phyloP scores from a whole-genome alignment of 2,329 filamentous ascomycete species.

The Teratosphaeriaceae sp. region DNA sequence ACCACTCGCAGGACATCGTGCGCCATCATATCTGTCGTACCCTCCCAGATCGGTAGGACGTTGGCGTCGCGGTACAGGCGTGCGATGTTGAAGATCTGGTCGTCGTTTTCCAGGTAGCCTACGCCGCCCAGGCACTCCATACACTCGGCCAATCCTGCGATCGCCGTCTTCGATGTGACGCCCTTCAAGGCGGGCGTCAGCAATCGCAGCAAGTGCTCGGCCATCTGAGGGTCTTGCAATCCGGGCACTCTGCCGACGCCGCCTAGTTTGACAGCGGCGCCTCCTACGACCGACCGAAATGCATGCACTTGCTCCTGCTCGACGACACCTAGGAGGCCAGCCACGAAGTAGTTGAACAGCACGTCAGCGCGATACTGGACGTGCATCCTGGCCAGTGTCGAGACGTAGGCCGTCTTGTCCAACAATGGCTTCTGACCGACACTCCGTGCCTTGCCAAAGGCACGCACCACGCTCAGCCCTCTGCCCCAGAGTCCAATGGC shows the following conservation, averaged over 20 bases:
- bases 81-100: conserved; percentile 59
- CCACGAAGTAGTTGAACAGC: conserved; percentile 49
- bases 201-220: conserved; percentile 46
- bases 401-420: conserved; percentile 51
- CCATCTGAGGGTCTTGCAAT: conserved; percentile 8
- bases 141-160: conserved; percentile 47
- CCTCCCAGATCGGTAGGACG: conserved; percentile 53
- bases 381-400: conserved; percentile 51
- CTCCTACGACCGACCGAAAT: neutral
- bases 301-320: conserved; percentile 32
- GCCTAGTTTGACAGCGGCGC: neutral
- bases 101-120: conserved; percentile 57
- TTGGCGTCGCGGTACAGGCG: conserved; percentile 58
- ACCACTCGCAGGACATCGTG: conserved; percentile 42
- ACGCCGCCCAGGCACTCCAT: conserved; percentile 62
- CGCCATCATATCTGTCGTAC: conserved; percentile 46
- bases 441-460: conserved; percentile 52
- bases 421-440: conserved; percentile 44
- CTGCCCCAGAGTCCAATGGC: conserved; percentile 50
- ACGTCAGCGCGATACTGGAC: conserved; percentile 51
- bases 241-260: neutral
- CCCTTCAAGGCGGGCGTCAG: conserved; percentile 57
- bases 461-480: conserved; percentile 51
- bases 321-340: conserved; percentile 48
- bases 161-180: conserved; percentile 46